Percentiles rank a stretch among this genome's conserved stretches.
Conservation (phyloP, 305 asterid species). For the Rubia tinctorum region DNA sequence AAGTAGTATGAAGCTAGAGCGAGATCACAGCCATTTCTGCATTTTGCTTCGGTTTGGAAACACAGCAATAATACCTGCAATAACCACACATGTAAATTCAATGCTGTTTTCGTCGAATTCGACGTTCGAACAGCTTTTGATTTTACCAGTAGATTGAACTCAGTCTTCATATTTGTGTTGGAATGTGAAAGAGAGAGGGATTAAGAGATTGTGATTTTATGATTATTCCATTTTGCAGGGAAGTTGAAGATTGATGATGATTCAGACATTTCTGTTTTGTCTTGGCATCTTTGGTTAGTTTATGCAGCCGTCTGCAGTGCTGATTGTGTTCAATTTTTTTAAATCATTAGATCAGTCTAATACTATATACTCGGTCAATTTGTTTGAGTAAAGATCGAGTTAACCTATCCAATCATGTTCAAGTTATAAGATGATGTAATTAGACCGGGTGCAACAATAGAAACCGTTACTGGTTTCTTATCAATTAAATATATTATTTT, state of each 20-base stretch:
- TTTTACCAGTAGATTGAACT: neutral
- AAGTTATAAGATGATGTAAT: no score
- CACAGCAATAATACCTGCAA: slow-evolving; percentile 17
- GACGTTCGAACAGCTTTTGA: neutral
- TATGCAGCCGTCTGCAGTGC: slow-evolving; percentile 31
- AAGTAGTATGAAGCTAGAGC: slow-evolving; percentile 72
- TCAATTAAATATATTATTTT: no score
- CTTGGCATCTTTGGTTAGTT: slow-evolving; percentile 20
- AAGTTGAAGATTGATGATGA: slow-evolving; percentile 11
- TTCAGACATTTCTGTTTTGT: slow-evolving; percentile 19
- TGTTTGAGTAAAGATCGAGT: no score
- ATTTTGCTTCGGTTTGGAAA: slow-evolving; percentile 40
- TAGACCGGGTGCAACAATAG: no score
- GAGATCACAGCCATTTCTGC: slow-evolving; percentile 53
- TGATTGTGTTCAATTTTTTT: neutral
- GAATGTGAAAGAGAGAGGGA: slow-evolving; percentile 10
- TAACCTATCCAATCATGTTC: no score
- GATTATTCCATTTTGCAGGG: slow-evolving; percentile 29
- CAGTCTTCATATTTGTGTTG: slow-evolving; percentile 2
- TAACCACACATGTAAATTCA: no score
- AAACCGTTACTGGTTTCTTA: no score
- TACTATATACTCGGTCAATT: no score
- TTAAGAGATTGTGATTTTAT: slow-evolving; percentile 14
- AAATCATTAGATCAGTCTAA: neutral
- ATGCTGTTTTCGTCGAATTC: neutral